phyloP scores from a whole-genome alignment of 1,139 yeast genomes.

The Pichia norvegensis region DNA sequence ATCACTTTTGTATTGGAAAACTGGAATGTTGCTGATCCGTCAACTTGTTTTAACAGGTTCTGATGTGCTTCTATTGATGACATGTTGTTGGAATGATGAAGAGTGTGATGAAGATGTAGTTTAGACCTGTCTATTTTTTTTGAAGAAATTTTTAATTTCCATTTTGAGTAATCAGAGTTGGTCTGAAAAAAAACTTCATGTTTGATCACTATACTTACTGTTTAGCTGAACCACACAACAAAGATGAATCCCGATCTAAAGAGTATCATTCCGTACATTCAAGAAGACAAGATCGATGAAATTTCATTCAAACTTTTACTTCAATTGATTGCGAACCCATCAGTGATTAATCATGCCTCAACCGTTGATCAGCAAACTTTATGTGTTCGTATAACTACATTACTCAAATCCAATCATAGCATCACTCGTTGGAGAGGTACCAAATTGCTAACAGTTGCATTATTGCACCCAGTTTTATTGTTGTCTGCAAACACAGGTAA shows the following conservation, averaged over 20 bases:
- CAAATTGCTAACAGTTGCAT: slow-evolving; percentile 43
- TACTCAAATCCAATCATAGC: slow-evolving; percentile 43
- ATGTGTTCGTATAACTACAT: slow-evolving; percentile 46
- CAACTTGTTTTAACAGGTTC: slow-evolving; percentile 45
- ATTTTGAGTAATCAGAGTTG: neutral
- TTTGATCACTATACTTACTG: no score
- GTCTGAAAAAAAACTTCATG: neutral
- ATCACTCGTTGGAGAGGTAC: slow-evolving; percentile 58
- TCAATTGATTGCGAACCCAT: slow-evolving; percentile 18
- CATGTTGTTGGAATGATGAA: no score
- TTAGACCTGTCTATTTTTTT: neutral
- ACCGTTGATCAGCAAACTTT: slow-evolving; percentile 52
- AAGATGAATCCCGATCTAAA: slow-evolving; percentile 9
- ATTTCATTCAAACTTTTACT: slow-evolving; percentile 14
- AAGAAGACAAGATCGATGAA: slow-evolving; percentile 16
- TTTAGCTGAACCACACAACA: neutral
- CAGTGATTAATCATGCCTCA: slow-evolving; percentile 20
- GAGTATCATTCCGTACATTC: slow-evolving; percentile 18
- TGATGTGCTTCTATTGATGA: slow-evolving; percentile 9
- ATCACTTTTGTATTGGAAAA: slow-evolving; percentile 50
- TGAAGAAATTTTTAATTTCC: neutral
- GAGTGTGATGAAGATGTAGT: neutral
- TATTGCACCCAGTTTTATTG: slow-evolving; percentile 42
- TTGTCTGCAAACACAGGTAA: slow-evolving; percentile 52
- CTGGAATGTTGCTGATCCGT: slow-evolving; percentile 67